A percentile compares a stretch with the other conserved stretches of the same genome.
Conservation (phyloP, 768 basidiomycete species). For the Mycena latifolia region DNA sequence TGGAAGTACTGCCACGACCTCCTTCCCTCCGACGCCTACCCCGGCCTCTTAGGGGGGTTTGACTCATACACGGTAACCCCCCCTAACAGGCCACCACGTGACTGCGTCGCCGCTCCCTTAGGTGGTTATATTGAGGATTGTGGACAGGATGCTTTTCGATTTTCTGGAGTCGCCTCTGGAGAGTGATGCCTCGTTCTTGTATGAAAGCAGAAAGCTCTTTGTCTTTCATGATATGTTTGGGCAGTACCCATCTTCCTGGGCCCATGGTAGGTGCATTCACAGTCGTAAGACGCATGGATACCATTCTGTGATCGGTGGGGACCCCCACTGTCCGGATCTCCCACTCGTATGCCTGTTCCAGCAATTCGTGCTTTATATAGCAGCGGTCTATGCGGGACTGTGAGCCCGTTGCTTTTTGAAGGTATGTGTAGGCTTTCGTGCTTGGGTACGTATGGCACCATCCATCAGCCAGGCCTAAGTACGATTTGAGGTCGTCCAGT, state of each 20-base stretch:
- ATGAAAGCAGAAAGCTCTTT: constrained; percentile 10
- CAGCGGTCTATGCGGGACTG: constrained; percentile 53
- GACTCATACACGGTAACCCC: too few relatives aligned
- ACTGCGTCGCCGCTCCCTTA: too few relatives aligned
- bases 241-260: constrained; percentile 48
- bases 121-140: too few relatives aligned
- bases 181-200: background rate
- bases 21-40: too few relatives aligned
- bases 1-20: too few relatives aligned
- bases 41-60: too few relatives aligned
- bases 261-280: constrained; percentile 43
- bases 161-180: background rate
- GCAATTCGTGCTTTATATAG: constrained; percentile 37
- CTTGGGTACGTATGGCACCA: constrained; percentile 46
- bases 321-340: constrained; percentile 33
- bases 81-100: too few relatives aligned
- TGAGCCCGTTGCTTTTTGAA: constrained; percentile 26
- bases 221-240: constrained; percentile 38
- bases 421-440: constrained; percentile 44
- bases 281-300: constrained; percentile 38
- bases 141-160: background rate
- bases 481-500: constrained; percentile 38
- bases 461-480: constrained; percentile 42
- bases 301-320: constrained; percentile 48
- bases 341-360: too few relatives aligned